These are phyloP conservation scores for Myrica gale DNA, from an alignment of 306 rosid genomes.

Conservation along the genomic window DNA sequence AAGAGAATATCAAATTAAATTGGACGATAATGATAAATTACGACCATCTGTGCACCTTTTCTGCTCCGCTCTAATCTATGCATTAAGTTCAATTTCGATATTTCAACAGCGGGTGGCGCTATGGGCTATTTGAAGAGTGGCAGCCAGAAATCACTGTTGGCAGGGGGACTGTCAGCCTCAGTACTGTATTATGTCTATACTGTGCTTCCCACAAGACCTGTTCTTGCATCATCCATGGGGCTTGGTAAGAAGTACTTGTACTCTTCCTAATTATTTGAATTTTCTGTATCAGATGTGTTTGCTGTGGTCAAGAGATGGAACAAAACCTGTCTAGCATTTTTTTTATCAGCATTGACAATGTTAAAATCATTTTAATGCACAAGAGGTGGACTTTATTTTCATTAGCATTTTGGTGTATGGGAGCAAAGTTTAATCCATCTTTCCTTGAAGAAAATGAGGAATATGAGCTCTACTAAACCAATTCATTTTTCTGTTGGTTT, in stretches of 20 bases:
- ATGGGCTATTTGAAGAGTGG: slow-evolving; percentile 96
- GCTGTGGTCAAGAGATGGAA: slow-evolving; percentile 2
- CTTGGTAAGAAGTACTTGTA: slow-evolving; percentile 61
- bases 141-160: slow-evolving; percentile 86
- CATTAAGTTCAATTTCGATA: slow-evolving; percentile 8
- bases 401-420: not conserved
- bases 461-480: not conserved
- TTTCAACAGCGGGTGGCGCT: slow-evolving; percentile 74
- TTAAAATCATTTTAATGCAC: not conserved
- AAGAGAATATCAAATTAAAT: not conserved
- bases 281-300: not conserved
- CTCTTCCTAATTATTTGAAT: not conserved
- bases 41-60: not conserved
- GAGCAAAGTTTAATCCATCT: not conserved
- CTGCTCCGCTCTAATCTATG: not conserved
- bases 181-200: slow-evolving; percentile 58
- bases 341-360: not conserved
- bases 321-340: not conserved
- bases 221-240: slow-evolving; percentile 83
- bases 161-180: slow-evolving; percentile 77
- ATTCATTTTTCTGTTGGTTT: too few relatives aligned
- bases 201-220: slow-evolving; percentile 74
- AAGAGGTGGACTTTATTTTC: not conserved
- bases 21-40: not conserved
- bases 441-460: not conserved